Base-by-base conservation (phyloP, 176 grass and related monocot species). In the Juncus inflexus region DNA sequence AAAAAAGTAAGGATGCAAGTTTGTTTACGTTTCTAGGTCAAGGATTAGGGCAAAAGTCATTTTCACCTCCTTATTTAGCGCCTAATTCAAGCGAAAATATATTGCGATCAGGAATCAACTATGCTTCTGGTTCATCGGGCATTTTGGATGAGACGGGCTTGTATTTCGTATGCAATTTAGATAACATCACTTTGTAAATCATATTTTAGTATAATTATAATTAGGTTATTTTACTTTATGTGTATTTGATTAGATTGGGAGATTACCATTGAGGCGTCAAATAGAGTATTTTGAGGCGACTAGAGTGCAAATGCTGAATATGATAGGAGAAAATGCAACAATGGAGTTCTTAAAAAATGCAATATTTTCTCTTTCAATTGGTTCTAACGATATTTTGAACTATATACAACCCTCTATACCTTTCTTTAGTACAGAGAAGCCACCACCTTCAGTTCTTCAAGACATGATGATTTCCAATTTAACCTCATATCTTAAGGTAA, bases 141-240 rank as follows among this genome's bases (percentile, higher is more conserved):
- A 86, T 97, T 69, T 86, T 97, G 16, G 88, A 97, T 3, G 76
- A 91, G 45, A 97, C 94, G 3, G 94, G 94, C 11, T 81, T 84
- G 13, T 72, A 81, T 55, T 97, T 83, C 60, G 92, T 97, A 89
- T 5, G 87, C 35, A 47, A 10, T 66, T 66, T 45, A 13, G 11
- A 16, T 35, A 62, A 1, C 0, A 11, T 11, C 55, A 5, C 35
- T 77, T 74, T 7, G 9, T 11, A 10, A 10, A 45, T 19, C 49
- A 81, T 78, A 38, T 1, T 73, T 72, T 67, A 35, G 47, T 65
- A 63, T 47, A 47, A 47, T 37, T 43, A 62, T 12, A 35, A 63
- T 69, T 47, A 50, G 8, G 51, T 14, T 43, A 28, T 40, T 37
- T 19, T 52, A 35, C 62, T 57, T 57, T 2, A 3, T 65, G 16